Conservation (phyloP, 2,329 filamentous ascomycete genomes). For the Elsinoe arachidis region DNA sequence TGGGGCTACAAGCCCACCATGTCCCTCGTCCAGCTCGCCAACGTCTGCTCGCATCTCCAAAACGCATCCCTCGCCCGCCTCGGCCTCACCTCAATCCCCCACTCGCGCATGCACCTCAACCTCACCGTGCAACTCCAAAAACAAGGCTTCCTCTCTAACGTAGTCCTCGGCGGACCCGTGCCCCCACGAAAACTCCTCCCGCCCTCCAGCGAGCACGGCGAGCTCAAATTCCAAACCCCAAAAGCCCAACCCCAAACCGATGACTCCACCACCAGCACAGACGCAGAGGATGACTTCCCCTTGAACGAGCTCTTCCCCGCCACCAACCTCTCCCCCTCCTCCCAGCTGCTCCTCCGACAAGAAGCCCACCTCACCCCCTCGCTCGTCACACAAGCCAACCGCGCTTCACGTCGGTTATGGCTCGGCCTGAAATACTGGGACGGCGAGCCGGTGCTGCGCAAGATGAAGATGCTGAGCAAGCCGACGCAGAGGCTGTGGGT, state of each 20-base stretch:
- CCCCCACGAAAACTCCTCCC: conserved; percentile 32
- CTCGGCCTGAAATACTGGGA: conserved; percentile 85
- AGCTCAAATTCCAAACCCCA: conserved; percentile 2
- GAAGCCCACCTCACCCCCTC: conserved; percentile 12
- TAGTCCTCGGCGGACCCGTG: conserved; percentile 61
- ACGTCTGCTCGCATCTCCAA: conserved; percentile 84
- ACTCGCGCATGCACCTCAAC: conserved; percentile 69
- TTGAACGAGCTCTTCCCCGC: conserved; percentile 12
- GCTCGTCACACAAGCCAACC: conserved; percentile 45
- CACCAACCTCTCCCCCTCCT: conserved; percentile 11
- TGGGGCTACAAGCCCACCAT: conserved; percentile 35
- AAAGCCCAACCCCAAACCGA: neutral
- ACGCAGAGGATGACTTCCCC: neutral
- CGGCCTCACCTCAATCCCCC: conserved; percentile 72
- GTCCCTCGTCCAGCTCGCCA: conserved; percentile 65
- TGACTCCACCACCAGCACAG: neutral
- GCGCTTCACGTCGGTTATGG: conserved; percentile 70
- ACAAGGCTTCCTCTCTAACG: conserved; percentile 69
- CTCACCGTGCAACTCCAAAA: conserved; percentile 71
- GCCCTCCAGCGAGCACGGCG: conserved; percentile 16
- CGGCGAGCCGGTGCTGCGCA: conserved; percentile 65
- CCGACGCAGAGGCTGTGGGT: conserved; percentile 65
- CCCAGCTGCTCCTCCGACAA: neutral
- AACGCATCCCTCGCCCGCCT: conserved; percentile 80
- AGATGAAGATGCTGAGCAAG: conserved; percentile 60